Conservation (phyloP, 306 rosid genomes). For the Ceratonia siliqua region DNA sequence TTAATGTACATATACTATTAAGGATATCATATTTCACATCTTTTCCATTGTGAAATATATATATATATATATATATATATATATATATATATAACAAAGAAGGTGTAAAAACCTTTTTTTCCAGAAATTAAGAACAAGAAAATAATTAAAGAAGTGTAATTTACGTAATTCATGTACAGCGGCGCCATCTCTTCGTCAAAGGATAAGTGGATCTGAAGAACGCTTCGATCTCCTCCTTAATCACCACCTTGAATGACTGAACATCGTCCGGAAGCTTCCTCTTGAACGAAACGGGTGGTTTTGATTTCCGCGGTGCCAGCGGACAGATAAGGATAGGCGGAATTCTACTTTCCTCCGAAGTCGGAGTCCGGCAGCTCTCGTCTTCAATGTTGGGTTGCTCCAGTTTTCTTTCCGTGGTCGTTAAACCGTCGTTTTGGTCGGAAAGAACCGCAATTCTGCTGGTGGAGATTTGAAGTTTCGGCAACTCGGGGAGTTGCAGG, state of each 20-base stretch:
- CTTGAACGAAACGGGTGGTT: constrained; percentile 29
- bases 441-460: not conserved
- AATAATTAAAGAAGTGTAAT: constrained; percentile 33
- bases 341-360: constrained; percentile 42
- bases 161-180: constrained; percentile 46
- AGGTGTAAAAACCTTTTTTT: not conserved
- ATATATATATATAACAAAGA: not conserved
- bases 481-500: constrained; percentile 37
- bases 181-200: constrained; percentile 26
- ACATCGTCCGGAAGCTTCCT: constrained; percentile 38
- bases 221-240: constrained; percentile 40
- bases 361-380: constrained; percentile 42
- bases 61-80: no score
- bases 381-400: constrained; percentile 1
- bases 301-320: constrained; percentile 44
- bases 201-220: constrained; percentile 51
- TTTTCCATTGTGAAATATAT: constrained; percentile 38
- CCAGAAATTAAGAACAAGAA: not conserved
- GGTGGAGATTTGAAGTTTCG: constrained; percentile 31
- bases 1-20: constrained; percentile 35
- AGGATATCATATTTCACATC: constrained; percentile 50
- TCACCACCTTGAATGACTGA: constrained; percentile 35
- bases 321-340: constrained; percentile 43
- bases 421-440: not conserved
- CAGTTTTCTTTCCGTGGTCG: not conserved